Evolutionary conservation across 495 filamentous ascomycete species (phyloP), one percentile per base, ranked within the genome.

Genomic region (Hypoxylon cercidicola): DNA sequence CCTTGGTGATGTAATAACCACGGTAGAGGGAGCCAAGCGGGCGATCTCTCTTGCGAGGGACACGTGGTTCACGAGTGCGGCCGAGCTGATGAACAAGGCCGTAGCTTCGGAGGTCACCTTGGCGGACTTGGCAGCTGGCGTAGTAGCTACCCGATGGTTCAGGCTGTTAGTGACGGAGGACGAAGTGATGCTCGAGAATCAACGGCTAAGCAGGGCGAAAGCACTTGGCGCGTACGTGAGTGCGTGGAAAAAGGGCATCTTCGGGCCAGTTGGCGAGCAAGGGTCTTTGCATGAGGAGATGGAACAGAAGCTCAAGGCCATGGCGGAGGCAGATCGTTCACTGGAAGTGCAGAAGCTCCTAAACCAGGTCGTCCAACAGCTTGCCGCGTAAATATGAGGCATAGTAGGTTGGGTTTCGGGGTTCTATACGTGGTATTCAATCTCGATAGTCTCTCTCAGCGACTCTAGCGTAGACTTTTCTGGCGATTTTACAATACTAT

Each of bases 321-420:
- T 76, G 50, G 44, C 71, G 45, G 60, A 49, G 12, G 69, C 64
- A 35, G 79, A 82, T 62, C 72, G 80, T 50, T 80, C 77, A 7
- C 51, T 74, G 39, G 80, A 81, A 19, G 79, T 82, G 15, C 77
- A 78, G 62, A 75, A 58, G 58, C 68, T 74, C 0, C 55, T 74
- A 3, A 63, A 66, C 20, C 56, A 70, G 32, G 66, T 63, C 4
- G 20, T n/a, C 19, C 50, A 62, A 35, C 61, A 69, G 41, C 51
- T 69, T 25, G 54, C n/a, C 21, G 20, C 32, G 13, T 59, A n/a
- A 30, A 28, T 25, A 45, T 40, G 25, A 12, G 19, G 32, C 39
- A 20, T 56, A 19, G 18, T 8, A 3, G n/a, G 55, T 5, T 40
- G 40, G 8, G 16, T 4, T 19, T 43, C 1, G 40, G 40, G n/a